Evolutionary conservation across 2,329 filamentous ascomycete species (phyloP).

Genomic region (Diaporthe longicolla): DNA sequence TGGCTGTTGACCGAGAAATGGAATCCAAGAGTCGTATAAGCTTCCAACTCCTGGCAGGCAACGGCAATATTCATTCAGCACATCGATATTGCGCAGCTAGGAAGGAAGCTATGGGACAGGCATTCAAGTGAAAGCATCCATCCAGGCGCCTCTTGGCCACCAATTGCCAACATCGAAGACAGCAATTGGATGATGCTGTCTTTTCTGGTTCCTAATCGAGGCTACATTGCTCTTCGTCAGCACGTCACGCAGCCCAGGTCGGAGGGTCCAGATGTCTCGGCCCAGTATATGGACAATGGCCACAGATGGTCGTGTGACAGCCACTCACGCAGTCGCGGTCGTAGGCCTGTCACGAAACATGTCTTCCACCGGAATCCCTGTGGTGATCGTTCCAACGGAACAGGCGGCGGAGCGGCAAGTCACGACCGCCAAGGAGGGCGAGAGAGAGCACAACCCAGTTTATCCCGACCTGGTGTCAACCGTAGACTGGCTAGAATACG

Average conservation of each 20-base stretch:
- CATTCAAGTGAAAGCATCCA: not conserved
- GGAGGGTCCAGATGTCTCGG: too few species aligned
- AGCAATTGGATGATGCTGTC: not conserved
- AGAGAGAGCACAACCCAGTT: too few species aligned
- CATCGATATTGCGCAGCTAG: too few species aligned
- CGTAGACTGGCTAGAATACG: not conserved
- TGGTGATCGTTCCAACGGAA: not conserved
- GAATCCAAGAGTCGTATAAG: too few species aligned
- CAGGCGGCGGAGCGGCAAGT: not conserved
- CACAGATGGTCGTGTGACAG: not conserved
- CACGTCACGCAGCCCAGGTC: not conserved
- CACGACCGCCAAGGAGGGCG: not conserved
- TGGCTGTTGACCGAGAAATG: too few species aligned
- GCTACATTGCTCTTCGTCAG: not conserved
- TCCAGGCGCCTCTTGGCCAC: not conserved
- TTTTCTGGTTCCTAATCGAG: not conserved
- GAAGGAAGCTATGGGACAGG: not conserved
- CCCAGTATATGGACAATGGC: too few species aligned
- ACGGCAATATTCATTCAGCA: not conserved
- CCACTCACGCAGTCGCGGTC: not conserved
- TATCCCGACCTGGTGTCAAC: not conserved
- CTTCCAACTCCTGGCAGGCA: not conserved
- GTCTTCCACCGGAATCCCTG: not conserved
- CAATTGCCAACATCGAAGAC: not conserved
- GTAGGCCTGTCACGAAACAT: not conserved